Evolutionary conservation across 768 basidiomycete species (phyloP).

Genomic region (Paxillus ammoniavirescens): DNA sequence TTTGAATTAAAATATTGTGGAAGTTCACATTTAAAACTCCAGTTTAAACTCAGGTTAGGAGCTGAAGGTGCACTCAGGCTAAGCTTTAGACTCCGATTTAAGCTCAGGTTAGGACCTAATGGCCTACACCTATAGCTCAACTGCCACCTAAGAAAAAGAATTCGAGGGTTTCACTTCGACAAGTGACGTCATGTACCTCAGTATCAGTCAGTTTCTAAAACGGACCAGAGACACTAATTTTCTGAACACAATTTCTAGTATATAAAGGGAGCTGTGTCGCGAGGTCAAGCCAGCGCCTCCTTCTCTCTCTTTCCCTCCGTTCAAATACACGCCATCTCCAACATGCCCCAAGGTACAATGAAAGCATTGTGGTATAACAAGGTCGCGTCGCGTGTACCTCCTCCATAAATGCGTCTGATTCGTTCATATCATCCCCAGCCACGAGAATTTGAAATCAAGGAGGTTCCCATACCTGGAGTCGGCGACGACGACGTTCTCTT

Average conservation of each 20-base stretch:
- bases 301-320: neutral
- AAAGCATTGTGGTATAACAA: slow-evolving; percentile 71
- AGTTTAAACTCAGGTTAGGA: too few relatives aligned
- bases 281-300: neutral
- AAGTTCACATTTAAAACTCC: too few relatives aligned
- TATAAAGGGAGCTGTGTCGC: slow-evolving; percentile 16
- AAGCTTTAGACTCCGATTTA: too few relatives aligned
- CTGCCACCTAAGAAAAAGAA: too few relatives aligned
- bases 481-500: slow-evolving; percentile 72
- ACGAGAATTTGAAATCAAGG: slow-evolving; percentile 60
- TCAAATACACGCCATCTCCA: neutral
- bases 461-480: slow-evolving; percentile 64
- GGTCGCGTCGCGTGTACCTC: slow-evolving; percentile 34
- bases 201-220: slow-evolving; percentile 17
- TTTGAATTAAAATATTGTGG: too few relatives aligned
- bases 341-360: slow-evolving; percentile 65
- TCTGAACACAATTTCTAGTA: slow-evolving; percentile 12
- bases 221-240: slow-evolving; percentile 2
- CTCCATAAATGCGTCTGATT: slow-evolving; percentile 8
- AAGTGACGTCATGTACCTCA: slow-evolving; percentile 27
- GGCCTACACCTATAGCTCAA: too few relatives aligned
- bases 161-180: neutral
- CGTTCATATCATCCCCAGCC: slow-evolving; percentile 42
- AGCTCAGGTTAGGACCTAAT: too few relatives aligned
- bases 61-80: too few relatives aligned